These are phyloP conservation scores for Quillaja saponaria DNA, from an alignment of 306 rosid genomes.

Conservation along the genomic window DNA sequence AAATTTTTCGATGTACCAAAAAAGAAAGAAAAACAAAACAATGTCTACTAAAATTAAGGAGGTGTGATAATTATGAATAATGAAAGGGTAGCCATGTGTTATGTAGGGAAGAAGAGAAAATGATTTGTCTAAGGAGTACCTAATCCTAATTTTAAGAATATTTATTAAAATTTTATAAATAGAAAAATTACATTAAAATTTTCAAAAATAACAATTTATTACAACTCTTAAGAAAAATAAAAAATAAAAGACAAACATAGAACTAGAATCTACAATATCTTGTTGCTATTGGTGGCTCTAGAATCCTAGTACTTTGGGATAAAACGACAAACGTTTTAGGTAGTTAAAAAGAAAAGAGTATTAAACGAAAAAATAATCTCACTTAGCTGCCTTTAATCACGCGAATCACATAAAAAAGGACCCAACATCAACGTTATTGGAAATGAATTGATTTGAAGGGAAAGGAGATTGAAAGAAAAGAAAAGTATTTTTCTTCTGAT, in stretches of 20 bases:
- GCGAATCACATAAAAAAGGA: conserved; percentile 37
- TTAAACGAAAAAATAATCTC: not conserved
- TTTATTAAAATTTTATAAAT: no score
- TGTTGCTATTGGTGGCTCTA: conserved; percentile 3
- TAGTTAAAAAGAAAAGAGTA: conserved; percentile 3
- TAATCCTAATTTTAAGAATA: not conserved
- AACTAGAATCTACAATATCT: no score
- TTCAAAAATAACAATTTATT: no score
- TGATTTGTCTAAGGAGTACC: not conserved
- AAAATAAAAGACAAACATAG: conserved; percentile 23
- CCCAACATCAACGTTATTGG: conserved; percentile 44
- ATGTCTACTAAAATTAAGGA: no score
- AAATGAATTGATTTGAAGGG: conserved; percentile 28
- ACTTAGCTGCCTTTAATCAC: conserved; percentile 40
- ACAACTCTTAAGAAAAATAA: not conserved
- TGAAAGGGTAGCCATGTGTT: no score
- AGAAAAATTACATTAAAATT: no score
- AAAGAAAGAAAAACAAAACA: no score
- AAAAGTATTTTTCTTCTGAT: no score
- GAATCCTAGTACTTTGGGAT: conserved; percentile 28
- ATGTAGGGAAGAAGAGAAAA: no score
- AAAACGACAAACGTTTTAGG: conserved; percentile 33
- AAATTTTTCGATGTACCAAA: no score
- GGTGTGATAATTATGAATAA: no score
- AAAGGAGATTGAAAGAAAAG: not conserved